Base-by-base conservation (phyloP, 148 eudicot species). In the Rhododendron simsii region DNA sequence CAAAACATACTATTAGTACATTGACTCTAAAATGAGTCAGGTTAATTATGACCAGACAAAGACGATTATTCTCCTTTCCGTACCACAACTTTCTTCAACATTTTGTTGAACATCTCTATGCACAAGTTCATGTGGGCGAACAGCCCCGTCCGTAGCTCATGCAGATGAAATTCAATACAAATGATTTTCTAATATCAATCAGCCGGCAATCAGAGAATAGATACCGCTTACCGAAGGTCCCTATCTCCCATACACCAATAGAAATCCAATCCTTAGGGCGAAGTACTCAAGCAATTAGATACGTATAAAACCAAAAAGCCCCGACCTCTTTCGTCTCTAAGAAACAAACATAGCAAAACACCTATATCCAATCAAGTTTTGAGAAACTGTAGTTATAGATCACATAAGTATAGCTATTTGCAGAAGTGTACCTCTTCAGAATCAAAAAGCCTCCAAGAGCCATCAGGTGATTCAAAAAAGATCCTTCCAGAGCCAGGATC, bases 401-500 rank as follows among this genome's bases (percentile, higher is more conserved):
- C 83, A 81, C 67, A 57, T 1, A 9, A 7, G 37, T 37, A 81
- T 35, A 35, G 10, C 57, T 8, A 81, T 18, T 35, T 7, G 13
- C 5, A 41, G 11, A 21, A 55, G 51, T 63, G 51, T 90, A 92
- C 94, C 94, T 91, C 89, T 84, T 85, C 90, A 82, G 92, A 84
- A 85, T 92, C 92, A 61, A 92, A 87, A 50, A 91, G 91, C 76
- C 90, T 91, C 94, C 94, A 92, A 81, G 53, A 37, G 73, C 94
- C 94, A 87, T 89, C 88, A 44, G 88, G 86, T 81, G 89, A 88
- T 85, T 92, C 94, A 63, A 92, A 88, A 90, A 92, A 92, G 35
- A 92, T 92, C 86, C 93, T 92, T 45, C 94, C 94, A 75, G 93
- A 87, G 65, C 94, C 92, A 87, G 93, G 90, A 91, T 92, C 94